Evolutionary conservation across 768 basidiomycete genomes (phyloP), one percentile per base, ranked within the genome.

Genomic region (Daedaleopsis nitida): DNA sequence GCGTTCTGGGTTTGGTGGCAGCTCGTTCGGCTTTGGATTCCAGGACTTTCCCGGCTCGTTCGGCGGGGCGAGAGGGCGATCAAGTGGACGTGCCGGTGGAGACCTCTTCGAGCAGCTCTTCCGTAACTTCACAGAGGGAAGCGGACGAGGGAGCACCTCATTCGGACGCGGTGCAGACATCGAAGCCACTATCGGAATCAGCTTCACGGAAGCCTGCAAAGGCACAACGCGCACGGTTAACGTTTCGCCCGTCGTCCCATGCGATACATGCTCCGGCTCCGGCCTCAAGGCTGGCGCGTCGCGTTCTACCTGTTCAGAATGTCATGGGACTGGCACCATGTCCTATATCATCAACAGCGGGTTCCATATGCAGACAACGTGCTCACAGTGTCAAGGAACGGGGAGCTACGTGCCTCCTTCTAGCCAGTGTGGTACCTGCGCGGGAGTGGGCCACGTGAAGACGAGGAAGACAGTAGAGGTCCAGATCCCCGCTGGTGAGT

Each of bases 311-410:
- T 99, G 97, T 76, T 70, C 77, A 53, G 76, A 87, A 38, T 99
- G 97, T 75, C 82, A 86, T 59, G 97, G 97, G 58, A 82, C 91
- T 23, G 97, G 97, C 48, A 86, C 89, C 38, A 85, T 88, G 73
- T 92, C 94, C 17, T 98, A 92, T 74, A 87, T 93, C 55, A 84
- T 99, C 69, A 88, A 93, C 70, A 89, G 83, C 72, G 97, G 97
- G 17, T 98, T 99, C 85, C 92, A 94, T 72, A 96, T 99, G 94
- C 88, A 94, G 23, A 92, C 87, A 63, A 94, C 94, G 34, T 99
- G 97, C 76, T 79, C 81, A 56, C 72, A 83, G 27, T 99, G 97
- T 75, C 80, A 83, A 17, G 97, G 97, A 11, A 80, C 83, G 32
- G 97, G 97, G 24, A 85, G 85, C 45, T 84, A 83, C 2, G 84